phyloP scores from a whole-genome alignment of 2,329 filamentous ascomycete genomes.

The Hypoxylon sp. region DNA sequence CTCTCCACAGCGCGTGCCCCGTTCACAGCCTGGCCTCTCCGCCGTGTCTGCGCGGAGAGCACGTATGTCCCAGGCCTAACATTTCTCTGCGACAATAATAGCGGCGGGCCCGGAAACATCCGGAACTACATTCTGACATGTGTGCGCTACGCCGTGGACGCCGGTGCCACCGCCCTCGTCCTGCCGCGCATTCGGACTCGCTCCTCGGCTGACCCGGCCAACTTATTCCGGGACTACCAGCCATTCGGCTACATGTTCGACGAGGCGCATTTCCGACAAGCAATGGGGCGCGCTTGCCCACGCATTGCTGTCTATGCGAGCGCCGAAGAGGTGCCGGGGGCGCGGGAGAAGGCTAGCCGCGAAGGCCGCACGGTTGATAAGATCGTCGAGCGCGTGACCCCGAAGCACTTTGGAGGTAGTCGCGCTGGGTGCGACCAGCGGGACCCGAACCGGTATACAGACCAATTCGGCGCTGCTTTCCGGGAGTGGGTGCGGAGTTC shows the following conservation, averaged over 20 bases:
- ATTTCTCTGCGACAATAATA: constrained; percentile 66
- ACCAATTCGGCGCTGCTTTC: constrained; percentile 55
- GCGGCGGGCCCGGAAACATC: constrained; percentile 66
- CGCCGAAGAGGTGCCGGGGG: constrained; percentile 57
- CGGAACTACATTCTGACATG: constrained; percentile 66
- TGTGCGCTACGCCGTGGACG: constrained; percentile 64
- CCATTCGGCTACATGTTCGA: constrained; percentile 64
- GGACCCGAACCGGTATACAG: constrained; percentile 59
- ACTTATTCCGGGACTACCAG: constrained; percentile 56
- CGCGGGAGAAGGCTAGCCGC: constrained; percentile 49
- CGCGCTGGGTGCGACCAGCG: constrained; percentile 57
- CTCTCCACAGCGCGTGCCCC: constrained; percentile 57
- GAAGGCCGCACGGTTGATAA: constrained; percentile 39
- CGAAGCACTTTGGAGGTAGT: constrained; percentile 55
- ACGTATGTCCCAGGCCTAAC: constrained; percentile 58
- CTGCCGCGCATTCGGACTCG: constrained; percentile 61
- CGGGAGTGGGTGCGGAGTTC: constrained; percentile 49
- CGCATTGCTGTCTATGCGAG: constrained; percentile 57
- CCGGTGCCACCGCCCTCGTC: constrained; percentile 61
- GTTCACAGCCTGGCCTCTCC: constrained; percentile 62
- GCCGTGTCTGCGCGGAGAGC: constrained; percentile 60
- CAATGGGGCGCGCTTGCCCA: constrained; percentile 57
- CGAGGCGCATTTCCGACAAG: constrained; percentile 58
- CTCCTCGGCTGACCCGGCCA: constrained; percentile 55
- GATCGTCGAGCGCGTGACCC: constrained; percentile 57